Base-by-base conservation (phyloP, 176 grass and related monocot genomes). In the Ensete ventricosum region DNA sequence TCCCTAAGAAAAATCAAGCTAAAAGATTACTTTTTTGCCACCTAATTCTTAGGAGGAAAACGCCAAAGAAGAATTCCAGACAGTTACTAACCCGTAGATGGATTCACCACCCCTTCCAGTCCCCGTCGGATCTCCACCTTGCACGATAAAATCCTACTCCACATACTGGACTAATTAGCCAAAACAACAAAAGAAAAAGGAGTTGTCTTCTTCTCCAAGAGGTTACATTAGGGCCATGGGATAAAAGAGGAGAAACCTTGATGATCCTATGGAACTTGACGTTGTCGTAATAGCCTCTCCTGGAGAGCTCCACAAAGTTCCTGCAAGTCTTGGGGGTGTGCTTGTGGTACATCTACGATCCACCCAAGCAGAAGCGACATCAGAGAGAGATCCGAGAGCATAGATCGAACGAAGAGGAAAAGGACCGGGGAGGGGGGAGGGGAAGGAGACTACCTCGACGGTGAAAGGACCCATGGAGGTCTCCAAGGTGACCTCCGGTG, bases 231-330 rank as follows among this genome's bases (percentile, higher is more conserved):
- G 19, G 43, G 2, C 43, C 19, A 6, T 48, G 4, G 17, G 29
- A 77, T 17, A 16, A 43, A 51, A 13, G 58, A 73, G 52, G 34
- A 34, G n/a, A 21, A 54, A 93, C 95, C 83, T 98, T 98, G 84
- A 98, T 98, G 84, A 98, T 93, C 75, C 95, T 88, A 77, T 98
- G 95, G 81, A 98, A 98, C 72, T 91, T 82, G 67, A 93, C 88
- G 77, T 91, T 84, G 72, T 98, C 76, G 79, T 98, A 98, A 72
- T 89, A 87, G 0, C 77, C 82, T 66, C 90, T 89, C 55, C 95
- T 85, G 52, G 90, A 80, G 50, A 98, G 95, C 88, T 98, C 90
- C 21, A 89, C 64, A 74, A 98, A 98, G 81, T 98, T 98, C 78
- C 95, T 82, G 78, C 88, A 98, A 55, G 95, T 98, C 86, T 93